Evolutionary conservation across 1,284 basidiomycete species (phyloP), one percentile per base, ranked within the genome.

Genomic region (Cutaneotrichosporon curvatum): DNA sequence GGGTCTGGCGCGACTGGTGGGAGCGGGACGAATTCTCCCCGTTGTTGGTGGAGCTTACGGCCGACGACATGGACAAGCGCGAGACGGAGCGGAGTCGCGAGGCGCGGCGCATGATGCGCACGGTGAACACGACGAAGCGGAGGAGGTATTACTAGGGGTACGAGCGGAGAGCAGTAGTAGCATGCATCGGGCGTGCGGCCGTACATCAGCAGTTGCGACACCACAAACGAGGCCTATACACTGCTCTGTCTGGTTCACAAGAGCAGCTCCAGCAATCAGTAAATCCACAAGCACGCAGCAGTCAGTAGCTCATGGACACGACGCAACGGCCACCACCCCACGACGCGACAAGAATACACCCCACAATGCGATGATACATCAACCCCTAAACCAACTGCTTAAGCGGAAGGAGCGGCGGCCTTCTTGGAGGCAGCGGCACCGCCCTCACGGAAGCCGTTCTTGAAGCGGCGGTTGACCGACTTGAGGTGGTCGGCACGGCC

Each of bases 401-500:
- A 67, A 60, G 69, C 67, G 54, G 66, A 62, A 43, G 70, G 25
- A 28, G 25, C 25, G 32, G 32, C 53, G 70, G 74, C 75, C 63
- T 62, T 58, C 71, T 75, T 76, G 70, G 75, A 74, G 63, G 68
- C 67, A 47, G 75, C 75, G 37, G 65, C 51, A 45, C 83, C 85
- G 73, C 89, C 88, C 77, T 91, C 88, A 71, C 87, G 86, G 71
- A 61, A 71, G 51, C 92, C 94, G 73, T 97, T 97, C 86, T 97
- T 97, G 84, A 94, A 94, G 64, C 87, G 81, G 69, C 87, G 82
- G 60, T 84, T 82, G 43, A 95, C 91, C 49, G 78, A 74, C 81
- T 92, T 95, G 75, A 98, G 81, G 82, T 92, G 83, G 60, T 80
- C 79, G 91, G 96, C 95, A 68, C 94, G 82, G 60, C 94, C 94